A percentile compares a stretch with the other conserved stretches of the same genome.
Evolutionary conservation across 495 filamentous ascomycete genomes (phyloP).

Genomic region (Tricharina praecox): DNA sequence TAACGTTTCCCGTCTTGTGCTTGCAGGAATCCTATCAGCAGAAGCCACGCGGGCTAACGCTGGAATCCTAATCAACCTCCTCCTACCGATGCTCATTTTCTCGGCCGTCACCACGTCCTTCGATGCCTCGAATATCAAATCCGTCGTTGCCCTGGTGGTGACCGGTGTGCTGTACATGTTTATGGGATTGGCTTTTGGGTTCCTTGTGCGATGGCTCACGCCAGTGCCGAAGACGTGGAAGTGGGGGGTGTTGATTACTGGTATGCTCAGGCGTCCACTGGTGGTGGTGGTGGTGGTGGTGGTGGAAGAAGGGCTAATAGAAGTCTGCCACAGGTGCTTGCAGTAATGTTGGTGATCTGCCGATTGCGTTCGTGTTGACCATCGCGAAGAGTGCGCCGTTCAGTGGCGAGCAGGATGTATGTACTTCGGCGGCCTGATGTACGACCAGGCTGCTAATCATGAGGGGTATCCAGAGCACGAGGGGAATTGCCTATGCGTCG

Average conservation of each 20-base stretch:
- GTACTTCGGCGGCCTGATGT: neutral
- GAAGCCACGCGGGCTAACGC: constrained; percentile 25
- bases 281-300: neutral
- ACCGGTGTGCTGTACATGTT: constrained; percentile 20
- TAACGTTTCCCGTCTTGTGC: no score
- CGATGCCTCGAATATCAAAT: constrained; percentile 20
- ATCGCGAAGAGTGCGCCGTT: constrained; percentile 22
- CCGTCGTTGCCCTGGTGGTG: constrained; percentile 16
- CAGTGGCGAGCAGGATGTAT: constrained; percentile 15
- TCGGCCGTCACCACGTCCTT: constrained; percentile 24
- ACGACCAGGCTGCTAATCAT: neutral
- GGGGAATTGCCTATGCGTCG: constrained; percentile 22
- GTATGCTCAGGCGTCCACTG: constrained; percentile 8
- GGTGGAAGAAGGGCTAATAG: no score
- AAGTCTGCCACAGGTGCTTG: no score
- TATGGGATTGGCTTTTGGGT: constrained; percentile 20
- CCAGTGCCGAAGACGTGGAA: constrained; percentile 22
- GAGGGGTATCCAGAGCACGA: neutral
- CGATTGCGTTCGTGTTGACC: constrained; percentile 24
- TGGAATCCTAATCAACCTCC: constrained; percentile 18
- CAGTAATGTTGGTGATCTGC: constrained; percentile 23
- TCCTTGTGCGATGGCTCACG: constrained; percentile 22
- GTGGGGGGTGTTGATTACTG: constrained; percentile 23
- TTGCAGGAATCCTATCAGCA: constrained; percentile 21
- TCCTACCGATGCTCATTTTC: constrained; percentile 23